Percentiles rank a stretch among this genome's conserved stretches.
Conservation (phyloP, 768 basidiomycete genomes). For the Boletus rubropictus region DNA sequence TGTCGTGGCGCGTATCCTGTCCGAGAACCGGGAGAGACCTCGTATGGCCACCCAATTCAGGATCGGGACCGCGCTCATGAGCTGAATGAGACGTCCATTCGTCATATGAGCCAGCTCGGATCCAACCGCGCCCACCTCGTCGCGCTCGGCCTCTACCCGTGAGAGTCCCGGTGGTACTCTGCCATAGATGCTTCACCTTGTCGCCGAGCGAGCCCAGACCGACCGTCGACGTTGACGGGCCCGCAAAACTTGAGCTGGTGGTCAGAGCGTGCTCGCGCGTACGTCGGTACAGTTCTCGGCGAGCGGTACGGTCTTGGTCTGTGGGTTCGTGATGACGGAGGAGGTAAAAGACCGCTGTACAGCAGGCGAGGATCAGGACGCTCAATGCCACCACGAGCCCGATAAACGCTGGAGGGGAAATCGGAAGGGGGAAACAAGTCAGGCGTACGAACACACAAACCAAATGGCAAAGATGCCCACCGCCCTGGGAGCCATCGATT, state of each 20-base stretch:
- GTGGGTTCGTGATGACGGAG: constrained; percentile 45
- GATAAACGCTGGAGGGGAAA: constrained; percentile 44
- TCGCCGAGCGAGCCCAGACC: constrained; percentile 20
- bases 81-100: constrained; percentile 40
- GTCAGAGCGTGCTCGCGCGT: constrained; percentile 20
- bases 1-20: not conserved
- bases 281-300: constrained; percentile 29
- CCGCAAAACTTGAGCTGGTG: constrained; percentile 9
- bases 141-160: constrained; percentile 6
- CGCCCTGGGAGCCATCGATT: constrained; percentile 46
- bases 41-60: not conserved
- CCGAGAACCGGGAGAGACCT: constrained; percentile 1
- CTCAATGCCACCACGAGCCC: constrained; percentile 51
- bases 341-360: constrained; percentile 50
- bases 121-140: constrained; percentile 42
- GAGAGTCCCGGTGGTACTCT: constrained; percentile 6
- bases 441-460: not conserved
- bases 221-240: constrained; percentile 10
- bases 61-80: constrained; percentile 9
- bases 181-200: constrained; percentile 27
- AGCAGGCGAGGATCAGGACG: constrained; percentile 48
- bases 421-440: not conserved
- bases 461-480: constrained; percentile 25
- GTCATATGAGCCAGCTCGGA: constrained; percentile 44
- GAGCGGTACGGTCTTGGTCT: constrained; percentile 34